phyloP scores from a whole-genome alignment of 768 basidiomycete genomes.

The Cystofilobasidium macerans region DNA sequence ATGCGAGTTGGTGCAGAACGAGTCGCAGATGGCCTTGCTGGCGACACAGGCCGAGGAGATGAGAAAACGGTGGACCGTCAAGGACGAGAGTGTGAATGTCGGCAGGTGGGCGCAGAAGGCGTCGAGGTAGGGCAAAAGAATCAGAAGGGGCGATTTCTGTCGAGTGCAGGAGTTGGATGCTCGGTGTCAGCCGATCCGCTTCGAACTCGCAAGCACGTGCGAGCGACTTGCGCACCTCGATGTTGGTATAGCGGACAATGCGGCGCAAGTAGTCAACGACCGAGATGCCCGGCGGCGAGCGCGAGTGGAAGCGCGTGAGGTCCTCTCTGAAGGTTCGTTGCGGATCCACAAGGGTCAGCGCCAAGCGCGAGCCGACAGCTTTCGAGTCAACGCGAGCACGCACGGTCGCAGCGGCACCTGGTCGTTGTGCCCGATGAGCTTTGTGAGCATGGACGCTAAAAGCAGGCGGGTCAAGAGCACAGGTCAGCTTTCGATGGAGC shows the following conservation, averaged over 20 bases:
- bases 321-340: constrained; percentile 50
- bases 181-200: constrained; percentile 21
- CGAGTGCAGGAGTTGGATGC: constrained; percentile 48
- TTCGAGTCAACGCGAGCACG: constrained; percentile 30
- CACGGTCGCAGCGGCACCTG: constrained; percentile 80
- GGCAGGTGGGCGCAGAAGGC: constrained; percentile 72
- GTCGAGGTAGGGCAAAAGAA: constrained; percentile 39
- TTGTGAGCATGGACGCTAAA: constrained; percentile 88
- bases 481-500: constrained; percentile 27
- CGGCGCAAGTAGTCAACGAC: constrained; percentile 87
- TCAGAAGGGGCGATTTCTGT: constrained; percentile 39
- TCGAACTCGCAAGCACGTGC: constrained; percentile 11
- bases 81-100: constrained; percentile 81
- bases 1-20: constrained; percentile 84
- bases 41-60: constrained; percentile 86
- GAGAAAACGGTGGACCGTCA: constrained; percentile 95
- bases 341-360: no score
- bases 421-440: constrained; percentile 92
- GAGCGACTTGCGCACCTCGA: constrained; percentile 57
- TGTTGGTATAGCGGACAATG: constrained; percentile 87
- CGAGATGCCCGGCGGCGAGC: constrained; percentile 73
- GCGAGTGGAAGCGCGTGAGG: constrained; percentile 91
- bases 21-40: constrained; percentile 88
- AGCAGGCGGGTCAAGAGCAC: neutral
- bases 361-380: neutral